A percentile compares a stretch with the other conserved stretches of the same genome.
Evolutionary conservation across 139 green algal species (phyloP).

Genomic region (Chlamydomonas sp.): DNA sequence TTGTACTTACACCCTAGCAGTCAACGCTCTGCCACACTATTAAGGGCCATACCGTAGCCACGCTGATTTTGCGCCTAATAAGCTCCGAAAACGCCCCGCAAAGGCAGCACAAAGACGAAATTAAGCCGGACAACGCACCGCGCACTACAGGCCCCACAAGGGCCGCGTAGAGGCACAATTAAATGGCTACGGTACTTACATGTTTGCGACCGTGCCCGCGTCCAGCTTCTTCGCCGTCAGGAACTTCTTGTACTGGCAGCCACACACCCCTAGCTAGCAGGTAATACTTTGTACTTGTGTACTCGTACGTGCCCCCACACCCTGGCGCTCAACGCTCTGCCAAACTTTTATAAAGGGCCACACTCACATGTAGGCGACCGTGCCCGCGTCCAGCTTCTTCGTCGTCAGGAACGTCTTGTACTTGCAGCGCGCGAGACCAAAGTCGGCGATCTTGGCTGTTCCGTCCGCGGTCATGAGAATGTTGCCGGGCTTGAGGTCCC

Average conservation of each 20-base stretch:
- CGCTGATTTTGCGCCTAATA: too few species aligned
- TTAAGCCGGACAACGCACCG: too few species aligned
- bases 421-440: conserved; percentile 27
- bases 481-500: too few species aligned
- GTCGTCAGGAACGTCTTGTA: conserved; percentile 1
- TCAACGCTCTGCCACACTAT: neutral
- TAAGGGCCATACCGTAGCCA: neutral
- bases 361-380: conserved; percentile 3
- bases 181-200: too few species aligned
- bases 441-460: conserved; percentile 43
- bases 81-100: too few species aligned
- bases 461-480: conserved; percentile 51
- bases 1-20: neutral
- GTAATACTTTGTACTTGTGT: neutral
- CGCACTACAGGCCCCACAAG: too few species aligned
- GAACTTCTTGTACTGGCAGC: conserved; percentile 18
- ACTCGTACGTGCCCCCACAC: neutral
- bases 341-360: neutral
- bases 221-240: conserved; percentile 1
- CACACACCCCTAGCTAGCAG: neutral
- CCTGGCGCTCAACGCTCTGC: neutral
- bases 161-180: too few species aligned
- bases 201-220: neutral
- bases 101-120: too few species aligned
- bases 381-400: conserved; percentile 2